These are phyloP conservation scores for Hysterium pulicare DNA, from an alignment of 2,329 filamentous ascomycete species.

Conservation along the genomic window DNA sequence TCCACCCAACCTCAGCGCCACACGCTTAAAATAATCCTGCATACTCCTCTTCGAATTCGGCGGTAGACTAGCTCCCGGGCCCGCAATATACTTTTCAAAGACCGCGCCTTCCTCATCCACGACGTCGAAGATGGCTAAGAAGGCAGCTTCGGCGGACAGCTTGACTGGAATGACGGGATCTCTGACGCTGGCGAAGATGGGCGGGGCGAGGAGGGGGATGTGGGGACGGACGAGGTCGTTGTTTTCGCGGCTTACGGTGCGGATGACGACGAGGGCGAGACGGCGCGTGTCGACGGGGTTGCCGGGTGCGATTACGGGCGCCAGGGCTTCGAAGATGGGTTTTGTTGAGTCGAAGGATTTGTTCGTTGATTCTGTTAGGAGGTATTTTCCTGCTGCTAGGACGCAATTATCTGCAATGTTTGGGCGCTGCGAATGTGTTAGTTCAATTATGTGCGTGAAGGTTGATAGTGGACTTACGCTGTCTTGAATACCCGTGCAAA, in stretches of 20 bases:
- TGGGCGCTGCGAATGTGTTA: conserved; percentile 50
- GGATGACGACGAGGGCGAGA: conserved; percentile 79
- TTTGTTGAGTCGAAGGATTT: conserved; percentile 75
- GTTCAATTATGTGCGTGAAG: conserved; percentile 1
- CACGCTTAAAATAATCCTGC: conserved; percentile 94
- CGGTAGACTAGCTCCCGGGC: conserved; percentile 61
- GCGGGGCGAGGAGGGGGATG: conserved; percentile 71
- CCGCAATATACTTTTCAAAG: conserved; percentile 86
- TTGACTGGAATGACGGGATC: conserved; percentile 94
- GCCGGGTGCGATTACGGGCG: conserved; percentile 71
- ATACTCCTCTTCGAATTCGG: conserved; percentile 80
- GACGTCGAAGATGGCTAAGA: conserved; percentile 85
- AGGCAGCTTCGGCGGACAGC: conserved; percentile 88
- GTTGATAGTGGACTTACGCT: conserved; percentile 56
- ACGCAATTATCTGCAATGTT: conserved; percentile 86
- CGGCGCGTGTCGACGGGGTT: conserved; percentile 79
- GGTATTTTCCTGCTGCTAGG: conserved; percentile 84
- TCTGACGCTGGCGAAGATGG: conserved; percentile 84
- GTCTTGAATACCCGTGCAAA: conserved; percentile 75
- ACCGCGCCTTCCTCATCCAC: conserved; percentile 81
- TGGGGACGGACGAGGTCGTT: conserved; percentile 80
- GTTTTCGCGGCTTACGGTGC: conserved; percentile 76
- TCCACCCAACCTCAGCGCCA: conserved; percentile 76
- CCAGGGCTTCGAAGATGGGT: conserved; percentile 74
- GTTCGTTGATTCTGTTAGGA: conserved; percentile 63